phyloP scores from a whole-genome alignment of 192 early-diverging fungal species.

The Spinellus fusiger region DNA sequence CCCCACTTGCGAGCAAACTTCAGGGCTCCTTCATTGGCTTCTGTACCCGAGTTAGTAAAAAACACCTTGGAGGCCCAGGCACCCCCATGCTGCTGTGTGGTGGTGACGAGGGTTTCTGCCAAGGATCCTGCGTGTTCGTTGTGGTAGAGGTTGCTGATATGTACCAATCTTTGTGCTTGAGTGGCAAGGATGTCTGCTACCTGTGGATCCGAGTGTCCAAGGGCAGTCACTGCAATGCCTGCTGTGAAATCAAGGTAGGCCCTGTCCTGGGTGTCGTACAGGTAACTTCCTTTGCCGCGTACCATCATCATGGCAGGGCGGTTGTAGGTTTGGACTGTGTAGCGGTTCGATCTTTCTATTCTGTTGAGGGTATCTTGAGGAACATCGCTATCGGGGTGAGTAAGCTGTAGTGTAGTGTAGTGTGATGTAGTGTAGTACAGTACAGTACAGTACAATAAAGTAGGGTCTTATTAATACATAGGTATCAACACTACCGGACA shows the following conservation, averaged over 20 bases:
- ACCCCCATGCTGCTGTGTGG: conserved; percentile 44
- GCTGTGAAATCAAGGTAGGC: conserved; percentile 89
- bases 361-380: conserved; percentile 33
- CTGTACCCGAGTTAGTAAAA: conserved; percentile 95
- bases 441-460: too few species aligned
- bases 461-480: too few species aligned
- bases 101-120: conserved; percentile 68
- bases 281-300: conserved; percentile 73
- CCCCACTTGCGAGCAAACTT: conserved; percentile 96
- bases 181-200: conserved; percentile 68
- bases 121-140: conserved; percentile 81
- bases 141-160: conserved; percentile 89
- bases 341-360: conserved; percentile 47
- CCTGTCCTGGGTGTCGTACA: conserved; percentile 73
- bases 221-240: conserved; percentile 91
- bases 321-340: conserved; percentile 64
- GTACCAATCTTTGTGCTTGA: conserved; percentile 79
- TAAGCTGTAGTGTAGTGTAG: conserved; percentile 25
- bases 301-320: conserved; percentile 70
- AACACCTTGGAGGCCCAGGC: conserved; percentile 69
- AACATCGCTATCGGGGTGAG: conserved; percentile 45
- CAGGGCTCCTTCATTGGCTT: conserved; percentile 96
- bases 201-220: conserved; percentile 82
- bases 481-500: not conserved
- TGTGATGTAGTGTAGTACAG: too few species aligned